Evolutionary conservation across 2,329 filamentous ascomycete species (phyloP).

Genomic region (Apiospora sp.): DNA sequence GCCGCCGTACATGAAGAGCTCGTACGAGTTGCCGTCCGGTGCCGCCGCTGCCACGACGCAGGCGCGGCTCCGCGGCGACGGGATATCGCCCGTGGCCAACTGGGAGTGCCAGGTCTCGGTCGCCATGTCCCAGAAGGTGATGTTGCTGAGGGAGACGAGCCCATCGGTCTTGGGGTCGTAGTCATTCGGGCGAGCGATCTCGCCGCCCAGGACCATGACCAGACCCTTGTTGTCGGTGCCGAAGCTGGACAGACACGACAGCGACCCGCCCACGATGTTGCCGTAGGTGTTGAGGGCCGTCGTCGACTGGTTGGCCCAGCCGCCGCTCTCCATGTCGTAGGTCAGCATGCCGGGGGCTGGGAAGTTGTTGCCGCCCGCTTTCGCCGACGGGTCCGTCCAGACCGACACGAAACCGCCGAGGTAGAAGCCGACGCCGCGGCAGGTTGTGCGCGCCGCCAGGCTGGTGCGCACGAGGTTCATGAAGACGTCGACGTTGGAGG

Average conservation of each 20-base stretch:
- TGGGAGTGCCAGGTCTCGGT: conserved; percentile 26
- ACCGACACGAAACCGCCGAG: conserved; percentile 22
- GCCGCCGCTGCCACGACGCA: conserved; percentile 22
- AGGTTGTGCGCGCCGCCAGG: conserved; percentile 16
- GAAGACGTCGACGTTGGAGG: conserved; percentile 26
- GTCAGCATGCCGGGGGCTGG: conserved; percentile 26
- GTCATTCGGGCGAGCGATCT: conserved; percentile 2
- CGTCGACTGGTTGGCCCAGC: conserved; percentile 27
- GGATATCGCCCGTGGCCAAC: conserved; percentile 27
- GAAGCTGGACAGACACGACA: conserved; percentile 25
- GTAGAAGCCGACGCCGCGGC: conserved; percentile 24
- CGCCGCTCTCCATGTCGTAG: conserved; percentile 25
- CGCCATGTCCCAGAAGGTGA: conserved; percentile 27
- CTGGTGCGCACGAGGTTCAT: conserved; percentile 23
- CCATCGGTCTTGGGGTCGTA: conserved; percentile 7
- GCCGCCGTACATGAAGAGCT: conserved; percentile 27
- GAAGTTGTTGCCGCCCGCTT: background rate
- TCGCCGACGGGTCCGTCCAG: conserved; percentile 22
- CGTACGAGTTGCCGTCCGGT: conserved; percentile 13
- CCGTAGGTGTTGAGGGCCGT: conserved; percentile 23
- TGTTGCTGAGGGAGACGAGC: conserved; percentile 4
- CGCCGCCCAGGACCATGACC: conserved; percentile 23
- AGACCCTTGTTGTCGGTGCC: conserved; percentile 6
- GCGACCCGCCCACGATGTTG: conserved; percentile 17
- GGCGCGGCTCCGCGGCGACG: conserved; percentile 23